Evolutionary conservation across 2,329 filamentous ascomycete species (phyloP).

Genomic region (Alternaria novae-zelandiae): DNA sequence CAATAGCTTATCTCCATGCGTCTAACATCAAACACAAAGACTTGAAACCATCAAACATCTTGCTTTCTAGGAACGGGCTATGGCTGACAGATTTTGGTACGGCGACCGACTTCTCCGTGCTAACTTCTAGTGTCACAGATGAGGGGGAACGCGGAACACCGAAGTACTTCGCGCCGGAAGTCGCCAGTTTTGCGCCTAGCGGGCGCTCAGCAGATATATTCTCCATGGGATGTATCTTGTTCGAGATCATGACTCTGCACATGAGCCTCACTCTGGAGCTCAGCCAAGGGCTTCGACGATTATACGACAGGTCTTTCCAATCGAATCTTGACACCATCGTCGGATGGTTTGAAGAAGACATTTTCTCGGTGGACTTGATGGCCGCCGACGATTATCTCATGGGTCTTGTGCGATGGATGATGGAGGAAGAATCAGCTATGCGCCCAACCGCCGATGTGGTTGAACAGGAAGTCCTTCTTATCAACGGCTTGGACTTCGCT

Average conservation of each 20-base stretch:
- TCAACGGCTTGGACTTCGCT: neutral
- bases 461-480: accelerated
- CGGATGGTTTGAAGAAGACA: neutral
- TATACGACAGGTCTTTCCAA: neutral
- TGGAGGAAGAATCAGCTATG: neutral
- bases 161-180: neutral
- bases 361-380: too few relatives aligned
- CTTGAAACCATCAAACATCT: neutral
- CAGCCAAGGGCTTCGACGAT: accelerated
- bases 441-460: neutral
- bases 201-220: neutral
- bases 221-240: neutral
- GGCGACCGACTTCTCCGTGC: accelerated
- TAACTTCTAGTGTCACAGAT: neutral
- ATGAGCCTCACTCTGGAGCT: accelerated
- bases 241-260: accelerated
- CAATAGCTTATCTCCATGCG: neutral
- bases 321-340: neutral
- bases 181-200: accelerated
- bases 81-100: neutral
- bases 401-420: neutral
- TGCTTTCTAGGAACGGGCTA: accelerated
- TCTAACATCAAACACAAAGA: neutral
- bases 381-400: neutral
- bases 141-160: accelerated